Conservation (phyloP, 257 asterid species). For the Handroanthus guayacan region DNA sequence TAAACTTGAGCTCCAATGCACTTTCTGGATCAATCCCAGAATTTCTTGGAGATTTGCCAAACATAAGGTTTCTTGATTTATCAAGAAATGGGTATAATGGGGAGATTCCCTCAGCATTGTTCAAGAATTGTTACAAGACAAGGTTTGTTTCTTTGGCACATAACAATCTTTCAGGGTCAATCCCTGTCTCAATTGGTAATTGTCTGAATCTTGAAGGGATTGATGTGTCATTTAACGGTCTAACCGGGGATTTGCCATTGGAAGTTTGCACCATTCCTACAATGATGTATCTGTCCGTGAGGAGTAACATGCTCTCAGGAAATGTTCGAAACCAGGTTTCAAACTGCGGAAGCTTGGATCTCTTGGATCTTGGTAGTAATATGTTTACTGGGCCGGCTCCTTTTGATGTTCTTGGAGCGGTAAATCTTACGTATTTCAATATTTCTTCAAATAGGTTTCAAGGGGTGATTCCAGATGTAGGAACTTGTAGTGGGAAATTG, state of each 20-base stretch:
- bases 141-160: slow-evolving; percentile 76
- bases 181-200: slow-evolving; percentile 72
- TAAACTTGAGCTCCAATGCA: slow-evolving; percentile 88
- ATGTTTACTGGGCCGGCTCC: slow-evolving; percentile 70
- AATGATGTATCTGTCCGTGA: slow-evolving; percentile 71
- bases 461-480: slow-evolving; percentile 58
- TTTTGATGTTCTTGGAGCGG: slow-evolving; percentile 55
- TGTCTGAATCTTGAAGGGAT: slow-evolving; percentile 86
- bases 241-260: slow-evolving; percentile 68
- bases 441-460: slow-evolving; percentile 66
- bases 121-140: slow-evolving; percentile 66
- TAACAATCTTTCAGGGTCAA: slow-evolving; percentile 76
- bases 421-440: slow-evolving; percentile 67
- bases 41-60: slow-evolving; percentile 78
- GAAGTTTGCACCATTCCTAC: slow-evolving; percentile 65
- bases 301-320: slow-evolving; percentile 79
- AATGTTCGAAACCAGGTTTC: slow-evolving; percentile 61
- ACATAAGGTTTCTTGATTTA: slow-evolving; percentile 87
- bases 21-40: slow-evolving; percentile 88
- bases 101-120: slow-evolving; percentile 74
- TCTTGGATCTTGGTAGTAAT: slow-evolving; percentile 91
- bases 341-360: slow-evolving; percentile 64
- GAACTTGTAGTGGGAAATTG: slow-evolving; percentile 54
- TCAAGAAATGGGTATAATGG: slow-evolving; percentile 77
- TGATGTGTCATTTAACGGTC: slow-evolving; percentile 79